A percentile compares a stretch with the other conserved stretches of the same genome.
These are phyloP conservation scores for Trifolium pratense DNA, from an alignment of 306 rosid species.

Conservation along the genomic window DNA sequence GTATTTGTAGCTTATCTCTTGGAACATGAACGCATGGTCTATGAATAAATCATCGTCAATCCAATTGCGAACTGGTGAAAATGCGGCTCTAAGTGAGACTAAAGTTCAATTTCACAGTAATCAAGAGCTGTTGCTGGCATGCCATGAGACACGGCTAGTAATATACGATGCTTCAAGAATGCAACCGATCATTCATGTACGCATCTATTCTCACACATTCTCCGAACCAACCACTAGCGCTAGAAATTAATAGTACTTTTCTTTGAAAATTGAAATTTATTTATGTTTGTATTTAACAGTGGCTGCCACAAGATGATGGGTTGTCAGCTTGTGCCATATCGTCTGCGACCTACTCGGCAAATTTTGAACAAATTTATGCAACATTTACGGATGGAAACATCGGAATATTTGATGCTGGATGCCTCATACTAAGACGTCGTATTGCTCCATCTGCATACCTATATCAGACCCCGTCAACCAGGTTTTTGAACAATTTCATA, in stretches of 20 bases:
- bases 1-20: constrained; percentile 42
- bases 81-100: constrained; percentile 39
- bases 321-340: constrained; percentile 55
- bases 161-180: constrained; percentile 58
- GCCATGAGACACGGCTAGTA: constrained; percentile 57
- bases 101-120: constrained; percentile 51
- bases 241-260: too few relatives aligned
- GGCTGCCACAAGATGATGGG: constrained; percentile 71
- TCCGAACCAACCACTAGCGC: background rate
- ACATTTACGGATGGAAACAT: constrained; percentile 72
- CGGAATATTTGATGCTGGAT: constrained; percentile 75
- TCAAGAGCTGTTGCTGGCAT: constrained; percentile 54
- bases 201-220: background rate
- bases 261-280: too few relatives aligned
- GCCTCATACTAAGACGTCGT: constrained; percentile 59
- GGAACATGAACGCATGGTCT: constrained; percentile 62
- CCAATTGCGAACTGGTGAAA: constrained; percentile 49
- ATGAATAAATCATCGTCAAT: constrained; percentile 50
- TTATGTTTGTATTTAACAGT: constrained; percentile 43
- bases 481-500: constrained; percentile 45
- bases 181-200: constrained; percentile 56
- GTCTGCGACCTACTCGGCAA: constrained; percentile 70
- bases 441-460: constrained; percentile 70
- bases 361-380: constrained; percentile 61
- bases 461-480: constrained; percentile 44